phyloP scores from a whole-genome alignment of 306 rosid species.

The Fagus crenata region DNA sequence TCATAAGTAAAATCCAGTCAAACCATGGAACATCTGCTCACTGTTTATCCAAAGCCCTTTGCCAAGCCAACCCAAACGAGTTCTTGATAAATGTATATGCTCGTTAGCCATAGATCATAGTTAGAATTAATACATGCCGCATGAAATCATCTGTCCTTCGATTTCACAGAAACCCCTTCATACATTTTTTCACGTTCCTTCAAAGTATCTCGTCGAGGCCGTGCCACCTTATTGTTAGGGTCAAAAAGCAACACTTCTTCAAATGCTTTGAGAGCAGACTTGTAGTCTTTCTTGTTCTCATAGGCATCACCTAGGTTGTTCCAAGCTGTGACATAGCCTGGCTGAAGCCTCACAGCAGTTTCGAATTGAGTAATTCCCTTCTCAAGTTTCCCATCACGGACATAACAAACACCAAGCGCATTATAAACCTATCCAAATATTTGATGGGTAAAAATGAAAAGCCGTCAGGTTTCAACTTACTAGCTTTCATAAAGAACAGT shows the following conservation, averaged over 20 bases:
- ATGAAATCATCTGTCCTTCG: conserved; percentile 20
- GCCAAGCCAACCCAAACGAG: conserved; percentile 17
- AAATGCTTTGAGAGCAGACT: conserved; percentile 79
- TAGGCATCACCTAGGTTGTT: conserved; percentile 97
- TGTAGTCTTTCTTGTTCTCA: conserved; percentile 72
- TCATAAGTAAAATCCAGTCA: conserved; percentile 4
- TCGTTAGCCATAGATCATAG: not conserved
- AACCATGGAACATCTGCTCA: conserved; percentile 17
- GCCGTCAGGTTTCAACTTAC: not conserved
- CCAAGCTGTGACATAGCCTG: conserved; percentile 97
- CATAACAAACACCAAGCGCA: conserved; percentile 84
- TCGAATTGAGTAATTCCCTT: conserved; percentile 82
- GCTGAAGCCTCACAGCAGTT: conserved; percentile 91
- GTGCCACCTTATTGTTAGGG: conserved; percentile 87
- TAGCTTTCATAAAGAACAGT: not conserved
- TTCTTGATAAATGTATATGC: not conserved
- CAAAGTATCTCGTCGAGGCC: conserved; percentile 78
- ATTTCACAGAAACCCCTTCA: conserved; percentile 70
- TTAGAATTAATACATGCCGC: not conserved
- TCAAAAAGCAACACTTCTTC: conserved; percentile 93
- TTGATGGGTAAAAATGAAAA: not conserved
- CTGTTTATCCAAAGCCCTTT: conserved; percentile 3
- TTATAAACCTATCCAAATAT: conserved; percentile 68
- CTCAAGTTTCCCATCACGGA: conserved; percentile 83
- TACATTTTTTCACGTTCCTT: conserved; percentile 59